Evolutionary conservation across 164 flowering plant species (phyloP).

Genomic region (Liquidambar formosana): DNA sequence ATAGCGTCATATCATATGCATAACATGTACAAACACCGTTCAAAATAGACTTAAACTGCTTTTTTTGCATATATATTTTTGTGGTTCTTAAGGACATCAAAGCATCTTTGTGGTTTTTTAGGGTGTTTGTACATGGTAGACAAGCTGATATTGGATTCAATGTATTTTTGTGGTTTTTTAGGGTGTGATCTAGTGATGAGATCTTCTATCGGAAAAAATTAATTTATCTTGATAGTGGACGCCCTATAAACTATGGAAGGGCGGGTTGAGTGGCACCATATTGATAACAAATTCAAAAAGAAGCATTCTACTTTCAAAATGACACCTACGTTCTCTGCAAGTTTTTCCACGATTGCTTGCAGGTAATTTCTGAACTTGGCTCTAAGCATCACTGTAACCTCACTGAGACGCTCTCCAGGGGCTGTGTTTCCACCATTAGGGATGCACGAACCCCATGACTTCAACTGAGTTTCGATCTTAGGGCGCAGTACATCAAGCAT

Average conservation of each 20-base stretch:
- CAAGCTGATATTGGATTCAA: too few relatives aligned
- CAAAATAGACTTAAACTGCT: background rate
- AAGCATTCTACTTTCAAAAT: conserved; percentile 10
- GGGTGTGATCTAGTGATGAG: background rate
- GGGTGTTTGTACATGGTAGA: too few relatives aligned
- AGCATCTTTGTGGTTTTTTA: background rate
- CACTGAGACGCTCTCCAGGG: conserved; percentile 89
- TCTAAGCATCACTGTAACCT: conserved; percentile 90
- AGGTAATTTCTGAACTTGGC: conserved; percentile 82
- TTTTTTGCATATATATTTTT: background rate
- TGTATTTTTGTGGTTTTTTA: background rate
- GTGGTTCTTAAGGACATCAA: background rate
- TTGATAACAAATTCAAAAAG: too few relatives aligned
- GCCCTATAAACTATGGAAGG: too few relatives aligned
- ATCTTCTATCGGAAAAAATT: background rate
- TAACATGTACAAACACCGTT: too few relatives aligned
- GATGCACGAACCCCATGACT: conserved; percentile 83
- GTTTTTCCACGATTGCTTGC: conserved; percentile 90
- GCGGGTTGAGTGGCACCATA: too few relatives aligned
- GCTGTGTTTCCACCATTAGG: conserved; percentile 63
- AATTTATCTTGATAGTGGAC: background rate
- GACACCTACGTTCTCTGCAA: conserved; percentile 78
- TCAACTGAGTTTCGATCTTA: conserved; percentile 69
- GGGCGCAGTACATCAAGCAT: conserved; percentile 87
- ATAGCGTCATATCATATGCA: background rate